These are phyloP conservation scores for Rugonectria rugulosa DNA, from an alignment of 2,329 filamentous ascomycete genomes.

Conservation along the genomic window DNA sequence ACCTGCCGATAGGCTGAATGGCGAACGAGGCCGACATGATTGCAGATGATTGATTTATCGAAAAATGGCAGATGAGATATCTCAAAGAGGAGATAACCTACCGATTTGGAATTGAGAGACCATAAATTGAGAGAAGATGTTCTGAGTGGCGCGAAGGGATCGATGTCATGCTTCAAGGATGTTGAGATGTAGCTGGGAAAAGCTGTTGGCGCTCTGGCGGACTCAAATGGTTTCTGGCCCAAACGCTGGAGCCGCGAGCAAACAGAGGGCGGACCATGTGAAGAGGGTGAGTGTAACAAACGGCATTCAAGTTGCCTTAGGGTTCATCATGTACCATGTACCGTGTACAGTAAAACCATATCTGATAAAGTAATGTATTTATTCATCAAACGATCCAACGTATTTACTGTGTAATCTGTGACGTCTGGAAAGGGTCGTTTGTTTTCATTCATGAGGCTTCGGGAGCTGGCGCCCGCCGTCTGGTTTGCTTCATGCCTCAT, in stretches of 20 bases:
- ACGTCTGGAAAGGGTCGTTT: no score
- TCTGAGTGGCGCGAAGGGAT: background rate
- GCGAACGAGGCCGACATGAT: slow-evolving; percentile 58
- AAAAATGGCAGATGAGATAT: background rate
- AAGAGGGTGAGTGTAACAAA: no score
- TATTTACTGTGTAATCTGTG: no score
- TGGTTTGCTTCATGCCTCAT: no score
- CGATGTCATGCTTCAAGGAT: background rate
- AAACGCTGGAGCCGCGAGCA: slow-evolving; percentile 2
- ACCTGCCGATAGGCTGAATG: slow-evolving; percentile 74
- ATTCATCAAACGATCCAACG: no score
- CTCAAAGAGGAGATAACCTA: background rate
- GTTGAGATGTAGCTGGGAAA: background rate
- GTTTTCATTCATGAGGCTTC: no score
- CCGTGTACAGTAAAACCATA: no score
- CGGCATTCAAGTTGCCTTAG: no score
- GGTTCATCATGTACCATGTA: no score
- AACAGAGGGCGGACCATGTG: background rate
- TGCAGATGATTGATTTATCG: background rate
- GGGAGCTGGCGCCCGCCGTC: no score
- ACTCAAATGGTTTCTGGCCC: slow-evolving; percentile 1
- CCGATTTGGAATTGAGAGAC: no score
- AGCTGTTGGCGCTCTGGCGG: background rate
- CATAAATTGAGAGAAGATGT: background rate
- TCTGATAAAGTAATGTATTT: no score